These are phyloP conservation scores for Lathyrus tuberosus DNA, from an alignment of 306 rosid genomes.

Conservation along the genomic window DNA sequence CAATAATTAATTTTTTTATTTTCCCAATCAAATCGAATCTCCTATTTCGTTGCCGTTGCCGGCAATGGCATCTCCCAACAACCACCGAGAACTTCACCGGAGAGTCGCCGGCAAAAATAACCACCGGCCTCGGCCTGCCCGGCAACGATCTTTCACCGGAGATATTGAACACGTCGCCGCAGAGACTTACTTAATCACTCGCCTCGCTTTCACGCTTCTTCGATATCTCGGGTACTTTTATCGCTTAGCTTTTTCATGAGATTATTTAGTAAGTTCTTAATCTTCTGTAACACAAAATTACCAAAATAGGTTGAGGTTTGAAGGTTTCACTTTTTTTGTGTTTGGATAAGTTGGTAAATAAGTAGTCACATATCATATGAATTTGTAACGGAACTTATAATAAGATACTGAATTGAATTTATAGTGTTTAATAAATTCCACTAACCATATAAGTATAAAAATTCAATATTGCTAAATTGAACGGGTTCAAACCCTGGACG, in stretches of 20 bases:
- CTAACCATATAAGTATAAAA: too few species aligned
- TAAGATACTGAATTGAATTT: too few species aligned
- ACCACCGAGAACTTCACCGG: neutral
- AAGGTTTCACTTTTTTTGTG: neutral
- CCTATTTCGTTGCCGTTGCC: neutral
- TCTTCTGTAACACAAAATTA: neutral
- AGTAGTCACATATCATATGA: neutral
- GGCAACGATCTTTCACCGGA: conserved; percentile 35
- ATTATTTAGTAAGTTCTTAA: neutral
- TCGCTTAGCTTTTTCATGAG: neutral
- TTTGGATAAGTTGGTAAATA: conserved; percentile 6
- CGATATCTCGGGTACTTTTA: conserved; percentile 72
- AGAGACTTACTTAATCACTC: conserved; percentile 75
- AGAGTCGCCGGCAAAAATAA: conserved; percentile 11
- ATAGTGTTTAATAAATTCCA: too few species aligned
- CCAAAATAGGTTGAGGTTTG: neutral
- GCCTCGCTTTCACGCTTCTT: conserved; percentile 77
- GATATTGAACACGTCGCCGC: conserved; percentile 68
- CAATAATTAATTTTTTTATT: neutral
- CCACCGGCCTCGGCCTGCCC: conserved; percentile 16
- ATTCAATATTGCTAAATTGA: too few species aligned
- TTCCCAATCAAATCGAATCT: neutral
- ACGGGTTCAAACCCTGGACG: too few species aligned
- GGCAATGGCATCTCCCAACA: neutral
- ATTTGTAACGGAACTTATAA: too few species aligned